Evolutionary conservation across 148 eudicot genomes (phyloP).

Genomic region (Pharnaceum exiguum): DNA sequence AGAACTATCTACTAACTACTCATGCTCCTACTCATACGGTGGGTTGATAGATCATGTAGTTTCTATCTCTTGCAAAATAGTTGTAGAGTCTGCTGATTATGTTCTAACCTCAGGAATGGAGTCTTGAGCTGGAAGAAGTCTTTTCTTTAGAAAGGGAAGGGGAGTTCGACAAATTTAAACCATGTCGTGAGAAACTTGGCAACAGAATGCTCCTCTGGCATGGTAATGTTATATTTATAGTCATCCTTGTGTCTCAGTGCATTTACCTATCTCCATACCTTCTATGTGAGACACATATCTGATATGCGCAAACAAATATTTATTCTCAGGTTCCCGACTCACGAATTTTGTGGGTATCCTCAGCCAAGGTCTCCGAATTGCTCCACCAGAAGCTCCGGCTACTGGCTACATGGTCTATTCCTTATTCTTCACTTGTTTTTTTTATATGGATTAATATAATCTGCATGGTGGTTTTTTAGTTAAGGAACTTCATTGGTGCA

Average conservation of each 20-base stretch:
- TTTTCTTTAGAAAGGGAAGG: conserved; percentile 84
- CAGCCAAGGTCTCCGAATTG: conserved; percentile 94
- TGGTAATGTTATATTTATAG: conserved; percentile 39
- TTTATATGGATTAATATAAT: neutral
- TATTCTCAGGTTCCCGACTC: conserved; percentile 77
- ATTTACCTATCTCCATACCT: too few relatives aligned
- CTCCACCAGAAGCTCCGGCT: conserved; percentile 99
- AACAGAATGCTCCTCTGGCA: conserved; percentile 99
- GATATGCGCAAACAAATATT: conserved; percentile 1
- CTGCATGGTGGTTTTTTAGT: neutral
- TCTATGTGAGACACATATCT: too few relatives aligned
- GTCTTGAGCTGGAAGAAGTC: conserved; percentile 91
- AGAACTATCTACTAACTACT: conserved; percentile 88
- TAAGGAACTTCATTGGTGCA: neutral
- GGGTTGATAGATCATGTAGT: conserved; percentile 17
- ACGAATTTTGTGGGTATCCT: conserved; percentile 97
- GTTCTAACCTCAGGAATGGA: conserved; percentile 55
- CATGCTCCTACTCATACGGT: conserved; percentile 99
- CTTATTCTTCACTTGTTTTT: conserved; percentile 1
- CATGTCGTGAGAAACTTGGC: conserved; percentile 71
- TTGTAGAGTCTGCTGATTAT: neutral
- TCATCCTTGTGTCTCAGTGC: neutral
- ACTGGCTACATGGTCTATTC: conserved; percentile 93
- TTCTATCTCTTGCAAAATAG: neutral
- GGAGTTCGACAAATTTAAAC: conserved; percentile 75